A percentile compares a stretch with the other conserved stretches of the same genome.
Conservation (phyloP, 176 grass and related monocot genomes). For the Oryza officinalis region DNA sequence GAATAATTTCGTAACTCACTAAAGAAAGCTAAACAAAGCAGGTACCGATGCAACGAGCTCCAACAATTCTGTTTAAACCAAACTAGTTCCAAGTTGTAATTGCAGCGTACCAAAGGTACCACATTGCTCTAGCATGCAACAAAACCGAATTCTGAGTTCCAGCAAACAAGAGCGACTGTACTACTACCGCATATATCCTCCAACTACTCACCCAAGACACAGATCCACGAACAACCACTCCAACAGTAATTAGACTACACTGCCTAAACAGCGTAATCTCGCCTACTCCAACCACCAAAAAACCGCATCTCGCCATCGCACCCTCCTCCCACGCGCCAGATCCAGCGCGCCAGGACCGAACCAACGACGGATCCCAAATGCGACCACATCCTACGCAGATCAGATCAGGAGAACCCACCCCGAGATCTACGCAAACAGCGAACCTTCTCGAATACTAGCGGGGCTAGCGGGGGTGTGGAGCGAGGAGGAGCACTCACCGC, state of each 20-base stretch:
- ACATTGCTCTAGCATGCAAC: background rate
- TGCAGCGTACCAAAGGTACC: background rate
- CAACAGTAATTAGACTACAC: background rate
- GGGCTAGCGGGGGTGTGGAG: background rate
- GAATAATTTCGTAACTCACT: background rate
- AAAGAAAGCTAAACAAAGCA: background rate
- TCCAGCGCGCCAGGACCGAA: background rate
- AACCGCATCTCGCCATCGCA: constrained; percentile 3
- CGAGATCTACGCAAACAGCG: constrained; percentile 38
- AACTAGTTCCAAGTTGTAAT: background rate
- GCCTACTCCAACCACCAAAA: constrained; percentile 13
- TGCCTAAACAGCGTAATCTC: background rate
- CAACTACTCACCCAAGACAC: background rate
- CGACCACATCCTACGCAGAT: background rate
- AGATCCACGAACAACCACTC: constrained; percentile 27
- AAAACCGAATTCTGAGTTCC: background rate
- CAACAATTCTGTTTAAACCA: background rate
- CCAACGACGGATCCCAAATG: constrained; percentile 5
- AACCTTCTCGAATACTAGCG: background rate
- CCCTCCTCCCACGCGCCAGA: background rate
- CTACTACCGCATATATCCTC: background rate
- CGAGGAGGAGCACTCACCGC: constrained; percentile 54
- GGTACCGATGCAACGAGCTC: background rate
- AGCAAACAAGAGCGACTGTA: background rate
- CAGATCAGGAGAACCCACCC: background rate